Conservation (phyloP, 83 land plant genomes). For the Diphasiastrum complanatum region DNA sequence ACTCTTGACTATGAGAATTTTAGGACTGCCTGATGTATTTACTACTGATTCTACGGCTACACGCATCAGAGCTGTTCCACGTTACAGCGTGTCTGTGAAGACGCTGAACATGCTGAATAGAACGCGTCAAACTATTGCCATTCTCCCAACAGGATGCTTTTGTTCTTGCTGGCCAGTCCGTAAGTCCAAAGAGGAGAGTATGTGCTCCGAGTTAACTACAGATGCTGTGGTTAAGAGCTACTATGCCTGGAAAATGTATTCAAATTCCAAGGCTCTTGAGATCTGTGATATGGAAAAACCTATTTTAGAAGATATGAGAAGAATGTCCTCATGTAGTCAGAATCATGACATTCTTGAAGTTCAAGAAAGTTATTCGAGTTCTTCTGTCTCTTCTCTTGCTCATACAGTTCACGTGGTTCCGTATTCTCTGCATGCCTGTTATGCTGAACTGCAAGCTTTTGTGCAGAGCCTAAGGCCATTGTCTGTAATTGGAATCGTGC, state of each 20-base stretch:
- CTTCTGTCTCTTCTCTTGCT: constrained; percentile 4
- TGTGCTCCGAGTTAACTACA: constrained; percentile 5
- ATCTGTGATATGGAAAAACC: no score
- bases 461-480: constrained; percentile 41
- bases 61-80: constrained; percentile 67
- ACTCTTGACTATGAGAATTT: constrained; percentile 55
- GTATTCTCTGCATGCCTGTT: constrained; percentile 63
- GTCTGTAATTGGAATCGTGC: constrained; percentile 41
- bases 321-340: background rate
- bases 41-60: constrained; percentile 51
- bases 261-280: background rate
- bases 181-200: no score
- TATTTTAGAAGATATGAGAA: no score
- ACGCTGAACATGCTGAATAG: constrained; percentile 50
- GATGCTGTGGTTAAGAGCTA: constrained; percentile 3
- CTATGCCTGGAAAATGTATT: background rate
- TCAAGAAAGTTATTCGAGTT: background rate
- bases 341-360: background rate
- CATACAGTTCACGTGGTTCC: constrained; percentile 36
- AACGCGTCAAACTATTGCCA: constrained; percentile 53
- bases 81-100: constrained; percentile 46
- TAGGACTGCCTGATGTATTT: constrained; percentile 44
- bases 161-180: no score
- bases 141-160: constrained; percentile 54
- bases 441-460: constrained; percentile 42